phyloP scores from a whole-genome alignment of 2,329 filamentous ascomycete species.

The Xylaria multiplex region DNA sequence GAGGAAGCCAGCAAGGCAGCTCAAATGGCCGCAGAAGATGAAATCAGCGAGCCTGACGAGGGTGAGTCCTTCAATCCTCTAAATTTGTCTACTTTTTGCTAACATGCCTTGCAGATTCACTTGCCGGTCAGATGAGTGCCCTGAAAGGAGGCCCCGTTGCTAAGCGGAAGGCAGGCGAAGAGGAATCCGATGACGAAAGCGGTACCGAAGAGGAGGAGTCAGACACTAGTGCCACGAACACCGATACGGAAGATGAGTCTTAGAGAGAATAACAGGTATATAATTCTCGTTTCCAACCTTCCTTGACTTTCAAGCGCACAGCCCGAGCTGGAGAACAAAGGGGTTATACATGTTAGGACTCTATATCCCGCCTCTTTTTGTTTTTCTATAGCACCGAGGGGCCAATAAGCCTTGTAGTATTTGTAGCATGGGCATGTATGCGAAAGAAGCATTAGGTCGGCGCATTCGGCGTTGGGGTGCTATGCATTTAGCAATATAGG shows the following conservation, averaged over 20 bases:
- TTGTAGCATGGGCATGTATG: conserved; percentile 20
- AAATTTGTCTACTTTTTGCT: conserved; percentile 35
- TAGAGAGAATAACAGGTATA: conserved; percentile 41
- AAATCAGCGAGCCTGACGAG: conserved; percentile 98
- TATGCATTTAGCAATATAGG: conserved; percentile 24
- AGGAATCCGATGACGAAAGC: conserved; percentile 80
- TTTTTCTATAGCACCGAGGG: conserved; percentile 11
- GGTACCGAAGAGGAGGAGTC: conserved; percentile 79
- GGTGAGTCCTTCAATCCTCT: conserved; percentile 67
- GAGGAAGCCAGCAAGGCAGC: conserved; percentile 89
- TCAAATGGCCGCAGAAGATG: conserved; percentile 84
- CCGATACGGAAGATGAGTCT: conserved; percentile 72
- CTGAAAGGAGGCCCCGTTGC: conserved; percentile 76
- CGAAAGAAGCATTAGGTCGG: conserved; percentile 34
- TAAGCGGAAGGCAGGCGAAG: conserved; percentile 63
- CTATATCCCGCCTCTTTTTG: conserved; percentile 5
- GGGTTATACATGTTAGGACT: neutral
- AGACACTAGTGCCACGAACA: conserved; percentile 75
- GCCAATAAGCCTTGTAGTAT: conserved; percentile 24
- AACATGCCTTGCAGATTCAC: conserved; percentile 47
- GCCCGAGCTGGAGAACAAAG: conserved; percentile 3
- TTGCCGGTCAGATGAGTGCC: conserved; percentile 90
- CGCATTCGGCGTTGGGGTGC: conserved; percentile 34
- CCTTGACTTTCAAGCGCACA: neutral
- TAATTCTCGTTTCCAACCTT: neutral